Conservation (phyloP, 2,329 filamentous ascomycete species). For the Venturia nashicola region DNA sequence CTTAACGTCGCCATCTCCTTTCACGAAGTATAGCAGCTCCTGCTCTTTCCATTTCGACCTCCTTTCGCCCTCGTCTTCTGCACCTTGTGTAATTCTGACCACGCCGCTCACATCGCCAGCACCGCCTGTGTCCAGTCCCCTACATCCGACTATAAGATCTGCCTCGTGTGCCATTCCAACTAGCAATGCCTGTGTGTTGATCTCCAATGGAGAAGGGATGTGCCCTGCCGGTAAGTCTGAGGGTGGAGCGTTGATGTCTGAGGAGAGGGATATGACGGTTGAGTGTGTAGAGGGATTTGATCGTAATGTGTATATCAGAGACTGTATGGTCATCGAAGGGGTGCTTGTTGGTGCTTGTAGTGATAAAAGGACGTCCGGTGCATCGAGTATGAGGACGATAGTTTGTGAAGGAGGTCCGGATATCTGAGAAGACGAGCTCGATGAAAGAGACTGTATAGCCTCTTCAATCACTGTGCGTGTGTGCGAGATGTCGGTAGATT, state of each 20-base stretch:
- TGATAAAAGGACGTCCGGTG: constrained; percentile 30
- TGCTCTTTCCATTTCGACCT: constrained; percentile 33
- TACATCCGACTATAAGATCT: constrained; percentile 55
- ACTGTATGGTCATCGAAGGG: constrained; percentile 13
- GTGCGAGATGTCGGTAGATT: constrained; percentile 17
- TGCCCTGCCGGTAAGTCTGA: constrained; percentile 46
- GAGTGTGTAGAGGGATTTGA: constrained; percentile 45
- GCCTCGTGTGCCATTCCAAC: constrained; percentile 65
- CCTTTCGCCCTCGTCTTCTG: constrained; percentile 24
- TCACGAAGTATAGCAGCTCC: constrained; percentile 73
- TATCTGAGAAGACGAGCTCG: not conserved
- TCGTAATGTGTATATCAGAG: not conserved
- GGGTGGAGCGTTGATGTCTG: constrained; percentile 40
- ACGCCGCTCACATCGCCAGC: constrained; percentile 87
- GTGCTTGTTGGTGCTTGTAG: constrained; percentile 13
- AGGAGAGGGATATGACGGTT: constrained; percentile 55
- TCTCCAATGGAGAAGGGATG: constrained; percentile 47
- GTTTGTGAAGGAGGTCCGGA: constrained; percentile 13
- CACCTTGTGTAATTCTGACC: constrained; percentile 57
- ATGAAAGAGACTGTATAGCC: constrained; percentile 16
- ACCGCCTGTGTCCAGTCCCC: constrained; percentile 74
- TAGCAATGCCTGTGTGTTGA: constrained; percentile 57
- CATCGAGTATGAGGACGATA: constrained; percentile 32
- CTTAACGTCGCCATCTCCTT: constrained; percentile 63
- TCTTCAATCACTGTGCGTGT: constrained; percentile 17